Conservation (phyloP, 2,329 filamentous ascomycete species). For the Penicillium expansum region DNA sequence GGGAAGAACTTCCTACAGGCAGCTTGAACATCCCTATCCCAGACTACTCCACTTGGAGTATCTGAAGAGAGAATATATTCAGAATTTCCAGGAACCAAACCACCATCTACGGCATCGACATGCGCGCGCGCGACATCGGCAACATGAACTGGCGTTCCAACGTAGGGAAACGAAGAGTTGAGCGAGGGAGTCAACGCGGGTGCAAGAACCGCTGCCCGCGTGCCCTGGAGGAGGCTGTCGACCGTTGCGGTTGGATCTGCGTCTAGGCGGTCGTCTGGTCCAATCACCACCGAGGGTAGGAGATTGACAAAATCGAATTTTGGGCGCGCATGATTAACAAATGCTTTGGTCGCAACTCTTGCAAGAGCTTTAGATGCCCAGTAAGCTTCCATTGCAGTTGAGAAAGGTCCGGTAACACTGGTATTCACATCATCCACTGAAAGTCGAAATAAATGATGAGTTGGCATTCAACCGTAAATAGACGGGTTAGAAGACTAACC, state of each 20-base stretch:
- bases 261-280: background rate
- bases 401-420: constrained; percentile 1
- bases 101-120: background rate
- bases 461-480: background rate
- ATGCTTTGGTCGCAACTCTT: constrained; percentile 23
- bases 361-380: constrained; percentile 30
- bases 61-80: constrained; percentile 1
- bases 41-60: background rate
- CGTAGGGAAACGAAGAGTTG: constrained; percentile 1
- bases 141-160: constrained; percentile 2
- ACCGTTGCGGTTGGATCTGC: background rate
- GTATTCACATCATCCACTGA: background rate
- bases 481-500: background rate
- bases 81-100: background rate
- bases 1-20: background rate
- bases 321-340: constrained; percentile 1
- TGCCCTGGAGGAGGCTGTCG: background rate
- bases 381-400: constrained; percentile 29
- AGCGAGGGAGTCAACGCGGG: background rate
- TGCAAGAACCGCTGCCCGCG: background rate
- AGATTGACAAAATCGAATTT: constrained; percentile 2
- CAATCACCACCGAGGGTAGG: constrained; percentile 1
- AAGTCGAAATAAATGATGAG: background rate
- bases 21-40: background rate
- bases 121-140: constrained; percentile 1